Base-by-base conservation (phyloP, 768 basidiomycete species). In the Clitopilus hobsonii region DNA sequence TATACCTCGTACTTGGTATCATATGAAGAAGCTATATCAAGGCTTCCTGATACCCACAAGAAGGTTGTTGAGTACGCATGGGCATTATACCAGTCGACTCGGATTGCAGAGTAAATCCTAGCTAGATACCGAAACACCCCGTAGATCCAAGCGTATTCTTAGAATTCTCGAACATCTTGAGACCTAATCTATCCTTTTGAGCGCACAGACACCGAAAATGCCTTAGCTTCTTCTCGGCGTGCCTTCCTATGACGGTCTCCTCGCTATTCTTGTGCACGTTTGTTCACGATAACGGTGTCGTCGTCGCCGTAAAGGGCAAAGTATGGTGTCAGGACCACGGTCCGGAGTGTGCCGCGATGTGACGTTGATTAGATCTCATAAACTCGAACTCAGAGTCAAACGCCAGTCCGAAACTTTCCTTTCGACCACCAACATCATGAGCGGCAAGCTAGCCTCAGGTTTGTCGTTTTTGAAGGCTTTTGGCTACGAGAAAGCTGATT, bases 401-500 rank as follows among this genome's bases (percentile, higher is more conserved):
- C 13, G n/a, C 38, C 38, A 16, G 14, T 45, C 41, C 41, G 41
- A 45, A 45, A 45, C 41, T 45, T 45, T 45, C 16, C 41, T 45
- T 23, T 20, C n/a, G 18, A 45, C 41, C 18, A 8, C 49, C 49
- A 51, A 18, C 52, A 71, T 51, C 61, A 86, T 86, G 85, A 81
- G 79, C 63, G 86, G 86, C 64, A 82, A 74, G 60, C 77, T 83
- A 58, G 82, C 86, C 53, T 81, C 85, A 64, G 85, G 84, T 78
- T 54, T 29, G 49, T 11, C 8, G 14, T 27, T 14, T 52, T 47
- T 53, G 20, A 10, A 8, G 18, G n/a, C n/a, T n/a, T n/a, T n/a
- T n/a, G n/a, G 32, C 5, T 38, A 13, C 20, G 11, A 53, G 36
- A 14, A 56, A 52, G 30, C 54, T 56, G 47, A 55, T 1, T 36